These are phyloP conservation scores for Linnemannia hyalina DNA, from an alignment of 192 early-diverging fungal genomes.

Conservation along the genomic window DNA sequence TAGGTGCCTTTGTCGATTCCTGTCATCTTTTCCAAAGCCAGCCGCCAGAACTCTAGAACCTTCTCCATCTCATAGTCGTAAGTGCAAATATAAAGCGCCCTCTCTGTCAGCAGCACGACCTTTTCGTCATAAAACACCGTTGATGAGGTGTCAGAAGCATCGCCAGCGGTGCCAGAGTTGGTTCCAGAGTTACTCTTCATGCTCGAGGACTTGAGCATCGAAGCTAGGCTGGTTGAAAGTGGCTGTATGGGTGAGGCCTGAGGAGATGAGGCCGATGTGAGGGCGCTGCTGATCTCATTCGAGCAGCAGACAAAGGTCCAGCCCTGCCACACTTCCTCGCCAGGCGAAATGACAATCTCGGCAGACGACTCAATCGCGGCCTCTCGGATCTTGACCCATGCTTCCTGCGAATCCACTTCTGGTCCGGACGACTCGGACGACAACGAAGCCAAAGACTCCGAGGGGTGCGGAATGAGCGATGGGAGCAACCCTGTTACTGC, in stretches of 20 bases:
- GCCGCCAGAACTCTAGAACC: slow-evolving; percentile 71
- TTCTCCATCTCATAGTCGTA: slow-evolving; percentile 79
- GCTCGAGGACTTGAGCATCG: neutral
- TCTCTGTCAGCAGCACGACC: slow-evolving; percentile 72
- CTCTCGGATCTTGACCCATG: slow-evolving; percentile 54
- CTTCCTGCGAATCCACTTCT: slow-evolving; percentile 33
- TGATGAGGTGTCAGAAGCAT: neutral
- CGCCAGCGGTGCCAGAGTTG: neutral
- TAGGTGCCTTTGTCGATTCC: slow-evolving; percentile 68
- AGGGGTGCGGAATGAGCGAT: slow-evolving; percentile 8
- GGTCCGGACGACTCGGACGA: neutral
- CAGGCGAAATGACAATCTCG: slow-evolving; percentile 72
- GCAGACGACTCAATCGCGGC: slow-evolving; percentile 48
- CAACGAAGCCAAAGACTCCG: neutral
- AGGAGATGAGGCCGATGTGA: slow-evolving; percentile 32
- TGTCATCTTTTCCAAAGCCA: slow-evolving; percentile 68
- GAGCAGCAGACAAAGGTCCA: slow-evolving; percentile 73
- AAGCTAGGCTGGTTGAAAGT: neutral
- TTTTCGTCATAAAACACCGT: slow-evolving; percentile 69
- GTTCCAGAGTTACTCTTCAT: neutral
- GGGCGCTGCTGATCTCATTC: slow-evolving; percentile 61
- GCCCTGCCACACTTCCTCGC: slow-evolving; percentile 70
- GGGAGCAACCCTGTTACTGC: slow-evolving; percentile 6
- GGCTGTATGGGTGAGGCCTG: slow-evolving; percentile 13
- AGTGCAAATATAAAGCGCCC: slow-evolving; percentile 77